Evolutionary conservation across 176 grass and related monocot genomes (phyloP).

Genomic region (Carex cristatella): DNA sequence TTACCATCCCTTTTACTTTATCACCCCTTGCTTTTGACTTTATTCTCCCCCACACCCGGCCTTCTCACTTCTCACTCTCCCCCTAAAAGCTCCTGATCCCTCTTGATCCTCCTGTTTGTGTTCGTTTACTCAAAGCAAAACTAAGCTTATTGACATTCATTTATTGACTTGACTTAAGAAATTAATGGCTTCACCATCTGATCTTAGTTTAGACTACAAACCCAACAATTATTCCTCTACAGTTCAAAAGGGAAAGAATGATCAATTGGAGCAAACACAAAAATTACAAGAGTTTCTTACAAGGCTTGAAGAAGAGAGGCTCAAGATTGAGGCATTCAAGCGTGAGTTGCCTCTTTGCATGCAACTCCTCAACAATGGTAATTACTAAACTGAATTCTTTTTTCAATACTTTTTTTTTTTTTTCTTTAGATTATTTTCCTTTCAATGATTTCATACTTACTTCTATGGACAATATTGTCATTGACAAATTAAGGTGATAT

Average conservation of each 20-base stretch:
- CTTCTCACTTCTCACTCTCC: slow-evolving; percentile 24
- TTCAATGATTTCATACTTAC: not conserved
- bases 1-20: slow-evolving; percentile 92
- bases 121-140: slow-evolving; percentile 7
- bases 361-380: slow-evolving; percentile 94
- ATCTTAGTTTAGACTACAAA: slow-evolving; percentile 90
- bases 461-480: not conserved
- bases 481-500: not conserved
- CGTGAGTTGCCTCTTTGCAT: slow-evolving; percentile 96
- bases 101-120: slow-evolving; percentile 43
- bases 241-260: slow-evolving; percentile 26
- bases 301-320: slow-evolving; percentile 76
- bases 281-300: slow-evolving; percentile 76
- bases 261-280: slow-evolving; percentile 46
- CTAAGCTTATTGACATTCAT: not conserved
- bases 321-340: slow-evolving; percentile 98
- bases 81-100: slow-evolving; percentile 63
- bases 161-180: not conserved
- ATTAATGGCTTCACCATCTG: slow-evolving; percentile 83
- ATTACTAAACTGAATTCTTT: not conserved
- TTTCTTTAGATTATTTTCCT: not conserved
- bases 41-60: slow-evolving; percentile 46
- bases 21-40: slow-evolving; percentile 51
- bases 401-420: not conserved
- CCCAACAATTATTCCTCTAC: slow-evolving; percentile 34